These are phyloP conservation scores for Wickerhamiella musiphila DNA, from an alignment of 805 yeast species.

Conservation along the genomic window DNA sequence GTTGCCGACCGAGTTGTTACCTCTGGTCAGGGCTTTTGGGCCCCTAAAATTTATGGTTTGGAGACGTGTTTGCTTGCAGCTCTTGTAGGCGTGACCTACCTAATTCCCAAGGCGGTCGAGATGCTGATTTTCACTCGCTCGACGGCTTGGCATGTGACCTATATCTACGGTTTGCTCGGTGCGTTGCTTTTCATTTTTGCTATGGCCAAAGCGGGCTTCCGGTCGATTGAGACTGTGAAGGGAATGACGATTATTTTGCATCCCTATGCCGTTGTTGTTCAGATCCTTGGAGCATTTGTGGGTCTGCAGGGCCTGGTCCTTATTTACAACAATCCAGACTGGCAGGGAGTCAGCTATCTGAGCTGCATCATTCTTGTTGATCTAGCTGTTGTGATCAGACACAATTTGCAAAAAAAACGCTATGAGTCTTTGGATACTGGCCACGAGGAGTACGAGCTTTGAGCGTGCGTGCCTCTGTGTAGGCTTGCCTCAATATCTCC, in stretches of 20 bases:
- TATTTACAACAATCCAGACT: conserved; percentile 10
- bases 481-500: neutral
- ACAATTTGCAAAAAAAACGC: neutral
- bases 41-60: neutral
- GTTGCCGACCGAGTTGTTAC: neutral
- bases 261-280: conserved; percentile 12
- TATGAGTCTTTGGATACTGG: conserved; percentile 6
- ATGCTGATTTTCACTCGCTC: neutral
- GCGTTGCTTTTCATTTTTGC: conserved; percentile 2
- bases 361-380: conserved; percentile 1
- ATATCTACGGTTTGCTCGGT: conserved; percentile 6
- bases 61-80: neutral
- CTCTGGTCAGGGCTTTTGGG: neutral
- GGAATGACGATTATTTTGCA: conserved; percentile 6
- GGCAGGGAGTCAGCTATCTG: conserved; percentile 8
- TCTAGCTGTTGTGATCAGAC: conserved; percentile 1
- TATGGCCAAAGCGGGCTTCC: conserved; percentile 4
- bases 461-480: neutral
- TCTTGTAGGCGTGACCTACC: neutral
- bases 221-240: conserved; percentile 1
- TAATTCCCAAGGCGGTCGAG: neutral
- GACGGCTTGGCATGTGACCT: conserved; percentile 1
- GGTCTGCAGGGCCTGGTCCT: conserved; percentile 7
- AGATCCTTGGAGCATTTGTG: conserved; percentile 11
- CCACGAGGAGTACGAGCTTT: conserved; percentile 1